Percentiles rank a stretch among this genome's conserved stretches.
These are phyloP conservation scores for Patellifolia procumbens DNA, from an alignment of 179 eudicot species.

Conservation along the genomic window DNA sequence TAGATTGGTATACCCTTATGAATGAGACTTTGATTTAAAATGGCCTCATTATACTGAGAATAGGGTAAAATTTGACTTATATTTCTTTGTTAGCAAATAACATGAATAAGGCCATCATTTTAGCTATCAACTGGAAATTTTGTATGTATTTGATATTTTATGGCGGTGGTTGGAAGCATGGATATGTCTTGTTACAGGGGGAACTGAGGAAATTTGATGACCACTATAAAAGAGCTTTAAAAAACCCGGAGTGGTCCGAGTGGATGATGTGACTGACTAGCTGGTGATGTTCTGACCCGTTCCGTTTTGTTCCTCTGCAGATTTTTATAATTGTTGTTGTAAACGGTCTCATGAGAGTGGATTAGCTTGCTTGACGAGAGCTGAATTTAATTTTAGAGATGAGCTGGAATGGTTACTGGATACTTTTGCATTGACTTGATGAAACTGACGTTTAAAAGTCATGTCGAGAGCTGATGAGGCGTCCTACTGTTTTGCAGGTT, in stretches of 20 bases:
- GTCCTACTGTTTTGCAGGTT: constrained; percentile 8
- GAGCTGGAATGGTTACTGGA: not conserved
- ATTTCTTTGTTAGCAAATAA: not conserved
- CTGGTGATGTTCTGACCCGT: not conserved
- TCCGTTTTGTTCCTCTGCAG: not conserved
- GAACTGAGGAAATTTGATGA: not conserved
- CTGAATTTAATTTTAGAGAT: not conserved
- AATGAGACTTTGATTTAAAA: too few species aligned
- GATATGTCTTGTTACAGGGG: not conserved
- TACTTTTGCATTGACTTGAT: not conserved
- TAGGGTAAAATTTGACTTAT: not conserved
- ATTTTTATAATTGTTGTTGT: not conserved
- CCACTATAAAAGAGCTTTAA: not conserved
- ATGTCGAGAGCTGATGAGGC: too few species aligned
- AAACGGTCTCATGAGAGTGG: not conserved
- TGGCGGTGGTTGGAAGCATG: not conserved
- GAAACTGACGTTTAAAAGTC: not conserved
- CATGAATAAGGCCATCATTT: not conserved
- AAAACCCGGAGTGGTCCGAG: not conserved
- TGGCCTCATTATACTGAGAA: not conserved
- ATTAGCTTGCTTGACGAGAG: not conserved
- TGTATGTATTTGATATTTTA: not conserved
- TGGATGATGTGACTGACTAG: not conserved
- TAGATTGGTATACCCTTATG: too few species aligned
- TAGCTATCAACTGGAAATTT: not conserved